A percentile compares a stretch with the other conserved stretches of the same genome.
phyloP scores from a whole-genome alignment of 1,284 basidiomycete genomes.

The Ustilago shanxiensis region DNA sequence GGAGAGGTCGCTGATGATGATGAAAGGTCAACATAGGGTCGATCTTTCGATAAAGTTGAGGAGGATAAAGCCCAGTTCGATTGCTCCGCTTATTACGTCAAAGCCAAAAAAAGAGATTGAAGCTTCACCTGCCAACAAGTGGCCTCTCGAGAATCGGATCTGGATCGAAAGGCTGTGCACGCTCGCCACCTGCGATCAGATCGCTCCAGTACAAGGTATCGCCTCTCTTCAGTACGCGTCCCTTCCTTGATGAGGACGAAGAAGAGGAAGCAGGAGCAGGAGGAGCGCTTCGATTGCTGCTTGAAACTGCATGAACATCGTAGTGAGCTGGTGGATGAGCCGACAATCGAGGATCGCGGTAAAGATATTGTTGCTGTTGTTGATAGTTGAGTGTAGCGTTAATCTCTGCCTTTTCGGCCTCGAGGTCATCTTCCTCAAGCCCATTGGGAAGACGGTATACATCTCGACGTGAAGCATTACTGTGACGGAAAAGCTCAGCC shows the following conservation, averaged over 20 bases:
- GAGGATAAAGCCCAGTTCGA: background rate
- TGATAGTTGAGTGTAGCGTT: slow-evolving; percentile 19
- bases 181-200: slow-evolving; percentile 78
- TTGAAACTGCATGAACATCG: background rate
- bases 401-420: slow-evolving; percentile 50
- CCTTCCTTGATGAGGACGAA: slow-evolving; percentile 23
- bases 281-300: slow-evolving; percentile 3
- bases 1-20: background rate
- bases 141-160: slow-evolving; percentile 60
- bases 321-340: slow-evolving; percentile 4
- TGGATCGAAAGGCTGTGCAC: slow-evolving; percentile 60
- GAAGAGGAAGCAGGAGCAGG: too few relatives aligned
- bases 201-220: slow-evolving; percentile 84
- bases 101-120: background rate
- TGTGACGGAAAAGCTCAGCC: slow-evolving; percentile 31
- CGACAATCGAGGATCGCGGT: slow-evolving; percentile 15
- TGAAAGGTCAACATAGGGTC: background rate
- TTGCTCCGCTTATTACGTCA: background rate
- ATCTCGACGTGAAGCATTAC: slow-evolving; percentile 36
- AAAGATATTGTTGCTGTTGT: slow-evolving; percentile 21
- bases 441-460: slow-evolving; percentile 28
- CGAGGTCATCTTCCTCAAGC: slow-evolving; percentile 40
- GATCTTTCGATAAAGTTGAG: background rate
- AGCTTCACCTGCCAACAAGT: slow-evolving; percentile 43
- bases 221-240: slow-evolving; percentile 74